These are phyloP conservation scores for Solanum bulbocastanum DNA, from an alignment of 257 asterid species.

Conservation along the genomic window DNA sequence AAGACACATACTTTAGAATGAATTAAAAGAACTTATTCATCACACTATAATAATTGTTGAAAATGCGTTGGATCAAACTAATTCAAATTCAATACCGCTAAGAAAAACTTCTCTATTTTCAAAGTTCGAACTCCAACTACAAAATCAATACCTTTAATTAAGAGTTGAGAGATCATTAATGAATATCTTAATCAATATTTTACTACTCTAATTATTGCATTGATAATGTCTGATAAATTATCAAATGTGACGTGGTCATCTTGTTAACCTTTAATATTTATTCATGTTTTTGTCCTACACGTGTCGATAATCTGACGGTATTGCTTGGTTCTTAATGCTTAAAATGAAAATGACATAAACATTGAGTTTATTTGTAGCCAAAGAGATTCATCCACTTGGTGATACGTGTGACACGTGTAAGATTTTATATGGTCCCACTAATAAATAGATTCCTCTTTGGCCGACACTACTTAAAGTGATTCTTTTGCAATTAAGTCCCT, in stretches of 20 bases:
- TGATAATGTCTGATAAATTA: conserved; percentile 26
- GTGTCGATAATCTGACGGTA: neutral
- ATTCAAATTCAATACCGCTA: neutral
- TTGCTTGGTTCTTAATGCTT: neutral
- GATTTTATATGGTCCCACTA: neutral
- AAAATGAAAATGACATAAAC: neutral
- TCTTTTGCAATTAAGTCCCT: neutral
- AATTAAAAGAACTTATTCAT: neutral
- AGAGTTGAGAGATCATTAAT: neutral
- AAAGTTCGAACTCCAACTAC: fast-evolving
- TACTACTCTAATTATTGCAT: neutral
- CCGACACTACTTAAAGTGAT: neutral
- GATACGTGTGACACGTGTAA: neutral
- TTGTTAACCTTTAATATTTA: neutral
- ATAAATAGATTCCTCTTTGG: neutral
- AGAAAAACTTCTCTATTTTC: neutral
- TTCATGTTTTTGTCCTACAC: neutral
- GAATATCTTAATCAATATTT: neutral
- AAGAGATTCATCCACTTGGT: neutral
- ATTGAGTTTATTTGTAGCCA: neutral
- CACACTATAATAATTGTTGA: neutral
- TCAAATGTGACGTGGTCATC: neutral
- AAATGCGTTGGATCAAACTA: neutral
- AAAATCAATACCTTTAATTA: neutral
- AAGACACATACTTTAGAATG: neutral